Base-by-base conservation (phyloP, 2,329 filamentous ascomycete genomes). In the Xylaria sp. region DNA sequence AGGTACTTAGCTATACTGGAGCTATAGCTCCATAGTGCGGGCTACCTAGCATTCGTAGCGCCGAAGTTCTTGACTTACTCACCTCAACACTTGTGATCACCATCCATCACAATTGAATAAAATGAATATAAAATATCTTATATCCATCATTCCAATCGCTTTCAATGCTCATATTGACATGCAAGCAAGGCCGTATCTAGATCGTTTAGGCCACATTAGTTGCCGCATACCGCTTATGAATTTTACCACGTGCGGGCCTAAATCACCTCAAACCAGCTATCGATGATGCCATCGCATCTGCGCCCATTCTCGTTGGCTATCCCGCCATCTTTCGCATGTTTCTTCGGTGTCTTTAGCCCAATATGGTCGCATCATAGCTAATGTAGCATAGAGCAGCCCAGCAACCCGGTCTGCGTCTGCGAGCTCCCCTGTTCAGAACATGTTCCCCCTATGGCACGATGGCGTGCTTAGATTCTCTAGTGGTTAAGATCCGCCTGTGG, bases 261-360 rank as follows among this genome's bases (percentile, higher is more conserved):
- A 55, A 72, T 75, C 73, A 75, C 73, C 67, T 75, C 72, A 74
- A 66, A 45, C 48, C 25, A 41, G 61, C 60, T 48, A 59, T 39
- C 64, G 69, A 75, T 75, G 73, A 72, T 73, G 72, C 71, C 70
- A 75, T 75, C 63, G 48, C 60, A 15, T 8, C 8, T 60, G 13
- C 46, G 34, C 34, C n/a, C 66, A 41, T 18, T 64, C 63, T 72
- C 68, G 65, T 70, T 72, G 67, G 72, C 60, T 59, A 50, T 48
- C 41, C 3, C 30, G 3, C 41, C 57, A 23, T 12, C 30, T 32
- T 34, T 56, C 60, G 28, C 56, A 57, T 65, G 34, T 56, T 43
- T 15, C 36, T 23, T 63, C 53, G 66, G 62, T 32, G 15, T 50
- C 15, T 3, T 65, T 56, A 39, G 50, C 46, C 57, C 59, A 39